Base-by-base conservation (phyloP, 768 basidiomycete genomes). In the Daedaleopsis sinensis region DNA sequence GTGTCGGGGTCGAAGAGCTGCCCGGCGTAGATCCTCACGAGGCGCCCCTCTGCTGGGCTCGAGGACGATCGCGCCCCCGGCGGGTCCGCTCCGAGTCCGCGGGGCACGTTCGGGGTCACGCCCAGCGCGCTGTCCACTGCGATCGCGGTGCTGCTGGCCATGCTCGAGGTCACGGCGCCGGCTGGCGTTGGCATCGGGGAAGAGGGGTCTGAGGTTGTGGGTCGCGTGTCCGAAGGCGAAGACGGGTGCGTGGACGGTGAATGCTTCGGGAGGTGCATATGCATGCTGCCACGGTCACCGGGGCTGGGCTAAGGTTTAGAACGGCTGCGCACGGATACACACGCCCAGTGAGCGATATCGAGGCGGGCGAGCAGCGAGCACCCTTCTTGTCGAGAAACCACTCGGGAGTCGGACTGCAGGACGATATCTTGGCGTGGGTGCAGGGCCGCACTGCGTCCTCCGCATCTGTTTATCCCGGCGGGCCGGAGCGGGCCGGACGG, bases 1-100 rank as follows among this genome's bases (percentile, higher is more conserved):
- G 70, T 68, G 43, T 78, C 68, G 0, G 84, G 77, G 69, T 86
- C 82, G 65, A 85, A 88, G 15, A 86, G 70, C 64, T 78, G 75
- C 1, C 82, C 82, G 0, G 82, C 83, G 36, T 81, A 67, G 60
- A 76, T 70, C 32, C 43, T 64, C 58, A 69, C 55, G 39, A 61
- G 44, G 18, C 52, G 57, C 36, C 23, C 46, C 21, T 38, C 38
- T 23, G 23, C 1, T 44, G 18, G 46, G 46, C 53, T n/a, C 35
- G 46, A 21, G 11, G 47, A 48, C 47, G 47, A 48, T 19, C 19
- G 47, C 47, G 47, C 39, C 39, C 39, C 39, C 39, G 39, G 39
- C 39, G 39, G 39, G 10, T 42, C 39, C 39, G 39, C 39, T 13
- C 39, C 39, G 27, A 32, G 27, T 32, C 27, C 27, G 27, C 27